phyloP scores from a whole-genome alignment of 116 monocot genomes.

The Zostera marina region DNA sequence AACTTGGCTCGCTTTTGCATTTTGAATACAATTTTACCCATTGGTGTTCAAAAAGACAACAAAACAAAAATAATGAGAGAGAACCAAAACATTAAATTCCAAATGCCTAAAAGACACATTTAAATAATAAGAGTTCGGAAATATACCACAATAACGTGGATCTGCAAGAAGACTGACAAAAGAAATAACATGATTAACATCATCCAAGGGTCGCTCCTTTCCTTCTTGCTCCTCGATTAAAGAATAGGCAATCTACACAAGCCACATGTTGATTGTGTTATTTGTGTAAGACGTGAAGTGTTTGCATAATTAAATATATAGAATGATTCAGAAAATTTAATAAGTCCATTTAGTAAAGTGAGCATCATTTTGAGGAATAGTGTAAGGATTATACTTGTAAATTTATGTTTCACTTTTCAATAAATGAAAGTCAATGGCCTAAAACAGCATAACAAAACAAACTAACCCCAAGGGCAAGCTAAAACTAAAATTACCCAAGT shows the following conservation, averaged over 20 bases:
- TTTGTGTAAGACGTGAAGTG: not conserved
- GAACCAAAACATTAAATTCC: not conserved
- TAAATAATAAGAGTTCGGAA: not conserved
- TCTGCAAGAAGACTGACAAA: constrained; percentile 90
- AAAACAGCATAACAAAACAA: too few species aligned
- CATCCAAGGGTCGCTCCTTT: constrained; percentile 38
- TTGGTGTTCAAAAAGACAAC: too few species aligned
- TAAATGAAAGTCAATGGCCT: too few species aligned
- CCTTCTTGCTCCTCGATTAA: constrained; percentile 93
- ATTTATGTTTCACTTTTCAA: too few species aligned
- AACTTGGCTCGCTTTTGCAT: too few species aligned
- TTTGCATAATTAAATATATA: not conserved
- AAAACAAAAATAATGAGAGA: not conserved
- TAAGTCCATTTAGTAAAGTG: too few species aligned
- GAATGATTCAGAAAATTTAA: not conserved
- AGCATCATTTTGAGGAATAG: not conserved
- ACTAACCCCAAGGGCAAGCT: too few species aligned
- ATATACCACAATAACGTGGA: constrained; percentile 82
- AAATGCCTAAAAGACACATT: not conserved
- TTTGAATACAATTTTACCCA: too few species aligned
- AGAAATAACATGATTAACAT: too few species aligned
- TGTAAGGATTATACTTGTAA: not conserved
- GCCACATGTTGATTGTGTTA: constrained; percentile 5
- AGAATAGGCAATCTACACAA: constrained; percentile 70
- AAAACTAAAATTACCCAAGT: too few species aligned